phyloP scores from a whole-genome alignment of 2,329 filamentous ascomycete species.

The Neofusicoccum kwambonambiense region DNA sequence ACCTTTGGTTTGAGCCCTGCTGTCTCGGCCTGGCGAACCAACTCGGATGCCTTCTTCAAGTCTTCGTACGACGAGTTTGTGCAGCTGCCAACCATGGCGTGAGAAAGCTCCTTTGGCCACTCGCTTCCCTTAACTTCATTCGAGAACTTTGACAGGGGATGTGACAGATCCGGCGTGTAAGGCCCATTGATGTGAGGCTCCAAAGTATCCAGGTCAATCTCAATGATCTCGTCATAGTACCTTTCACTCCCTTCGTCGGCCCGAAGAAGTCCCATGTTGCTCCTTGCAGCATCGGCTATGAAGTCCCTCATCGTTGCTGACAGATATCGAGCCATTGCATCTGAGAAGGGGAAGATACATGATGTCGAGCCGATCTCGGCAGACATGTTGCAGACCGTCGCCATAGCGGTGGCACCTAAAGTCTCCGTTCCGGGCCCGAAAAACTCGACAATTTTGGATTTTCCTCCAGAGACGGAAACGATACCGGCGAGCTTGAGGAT shows the following conservation, averaged over 20 bases:
- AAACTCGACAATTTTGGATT: slow-evolving; percentile 38
- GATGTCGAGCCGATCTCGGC: slow-evolving; percentile 40
- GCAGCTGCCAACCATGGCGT: slow-evolving; percentile 25
- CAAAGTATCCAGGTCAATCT: slow-evolving; percentile 35
- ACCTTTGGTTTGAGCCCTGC: slow-evolving; percentile 33
- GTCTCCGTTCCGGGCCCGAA: slow-evolving; percentile 35
- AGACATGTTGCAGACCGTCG: slow-evolving; percentile 40
- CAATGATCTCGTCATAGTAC: slow-evolving; percentile 36
- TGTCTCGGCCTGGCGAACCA: slow-evolving; percentile 31
- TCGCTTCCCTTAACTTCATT: no score
- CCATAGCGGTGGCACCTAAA: slow-evolving; percentile 38
- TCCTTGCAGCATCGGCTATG: slow-evolving; percentile 27
- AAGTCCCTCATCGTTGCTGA: slow-evolving; percentile 28
- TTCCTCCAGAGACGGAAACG: slow-evolving; percentile 35
- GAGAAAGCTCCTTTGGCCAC: no score
- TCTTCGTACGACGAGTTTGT: slow-evolving; percentile 41
- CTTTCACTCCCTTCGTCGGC: slow-evolving; percentile 32
- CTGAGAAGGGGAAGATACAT: slow-evolving; percentile 39
- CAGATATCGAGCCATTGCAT: slow-evolving; percentile 34
- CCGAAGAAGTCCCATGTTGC: slow-evolving; percentile 23
- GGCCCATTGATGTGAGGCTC: slow-evolving; percentile 40
- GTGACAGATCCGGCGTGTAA: slow-evolving; percentile 35
- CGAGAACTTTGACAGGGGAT: no score
- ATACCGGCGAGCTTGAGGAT: slow-evolving; percentile 37
- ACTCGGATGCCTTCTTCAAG: slow-evolving; percentile 30